Base-by-base conservation (phyloP, 1,139 yeast species). In the Protomyces pachydermus region DNA sequence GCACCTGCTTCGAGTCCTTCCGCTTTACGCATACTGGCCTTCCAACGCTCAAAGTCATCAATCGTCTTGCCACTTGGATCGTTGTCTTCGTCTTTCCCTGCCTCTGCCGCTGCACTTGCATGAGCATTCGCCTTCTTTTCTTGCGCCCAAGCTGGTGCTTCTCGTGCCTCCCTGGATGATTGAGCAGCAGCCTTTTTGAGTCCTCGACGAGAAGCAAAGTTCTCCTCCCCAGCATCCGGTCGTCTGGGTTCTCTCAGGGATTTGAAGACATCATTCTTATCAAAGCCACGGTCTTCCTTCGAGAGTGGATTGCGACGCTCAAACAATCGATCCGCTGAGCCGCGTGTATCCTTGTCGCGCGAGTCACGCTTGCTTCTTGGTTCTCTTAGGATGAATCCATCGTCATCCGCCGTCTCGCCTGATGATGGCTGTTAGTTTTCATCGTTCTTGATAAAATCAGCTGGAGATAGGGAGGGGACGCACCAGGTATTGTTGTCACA, bases 11-110 rank as follows among this genome's bases (percentile, higher is more conserved):
- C 48, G 4, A 42, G 48, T 5, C 48, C 48, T 18, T 42, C 48
- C 18, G 48, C 48, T 38, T 58, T 58, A 34, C 54, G 53, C 62
- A 58, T 58, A 16, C 52, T 39, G n/a, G 34, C 52, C 16, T 58
- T 58, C 62, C 62, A 58, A 2, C 62, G 56, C 52, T 58, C 62
- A 37, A 58, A 58, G 18, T 58, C 62, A 53, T 58, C 62, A 3
- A 42, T 56, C 16, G 62, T 58, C 23, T 58, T 58, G 18, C 56
- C 56, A 9, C 51, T 51, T 12, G 61, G 35, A 16, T 50, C 38
- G 14, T 58, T 56, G n/a, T 16, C 34, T 12, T 51, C 52, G 18
- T 39, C 39, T 14, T 23, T 16, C 14, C 53, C 14, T 56, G 53
- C 16, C 14, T 28, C 16, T n/a, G 25, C 10, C 45, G 53, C 39